A percentile compares a stretch with the other conserved stretches of the same genome.
These are phyloP conservation scores for Colletotrichum sublineola DNA, from an alignment of 2,329 filamentous ascomycete species.

Conservation along the genomic window DNA sequence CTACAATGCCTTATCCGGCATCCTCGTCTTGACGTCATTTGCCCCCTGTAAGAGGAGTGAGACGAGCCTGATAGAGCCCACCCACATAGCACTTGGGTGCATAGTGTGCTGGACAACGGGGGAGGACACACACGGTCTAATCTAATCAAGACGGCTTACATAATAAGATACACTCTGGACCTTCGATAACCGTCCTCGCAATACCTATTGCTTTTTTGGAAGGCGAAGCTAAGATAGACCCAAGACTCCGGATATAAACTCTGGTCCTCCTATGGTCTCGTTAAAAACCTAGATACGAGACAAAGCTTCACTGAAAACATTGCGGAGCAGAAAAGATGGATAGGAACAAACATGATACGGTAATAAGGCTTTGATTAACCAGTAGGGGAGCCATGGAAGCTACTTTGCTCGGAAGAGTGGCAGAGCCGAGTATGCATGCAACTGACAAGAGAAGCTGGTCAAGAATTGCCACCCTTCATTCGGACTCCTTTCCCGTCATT, in stretches of 20 bases:
- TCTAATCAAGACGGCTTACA: constrained; percentile 13
- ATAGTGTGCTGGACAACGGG: too few species aligned
- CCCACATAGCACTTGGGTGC: too few species aligned
- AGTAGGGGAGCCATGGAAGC: not conserved
- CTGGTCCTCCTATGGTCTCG: not conserved
- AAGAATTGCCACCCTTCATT: not conserved
- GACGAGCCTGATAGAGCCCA: not conserved
- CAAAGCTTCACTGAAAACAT: not conserved
- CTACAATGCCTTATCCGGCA: constrained; percentile 26
- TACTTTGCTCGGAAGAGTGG: not conserved
- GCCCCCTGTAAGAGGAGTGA: constrained; percentile 25
- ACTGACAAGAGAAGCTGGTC: not conserved
- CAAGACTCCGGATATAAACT: not conserved
- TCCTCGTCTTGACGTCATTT: constrained; percentile 37
- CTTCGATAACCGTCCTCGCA: constrained; percentile 34
- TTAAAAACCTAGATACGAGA: not conserved
- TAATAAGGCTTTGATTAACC: not conserved
- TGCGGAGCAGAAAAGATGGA: not conserved
- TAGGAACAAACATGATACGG: not conserved
- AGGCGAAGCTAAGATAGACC: not conserved
- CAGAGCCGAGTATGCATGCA: not conserved
- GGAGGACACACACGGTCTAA: constrained; percentile 3
- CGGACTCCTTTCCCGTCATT: not conserved
- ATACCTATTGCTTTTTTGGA: not conserved
- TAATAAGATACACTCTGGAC: constrained; percentile 22